These are phyloP conservation scores for Stevia rebaudiana DNA, from an alignment of 140 eudicot species.

Conservation along the genomic window DNA sequence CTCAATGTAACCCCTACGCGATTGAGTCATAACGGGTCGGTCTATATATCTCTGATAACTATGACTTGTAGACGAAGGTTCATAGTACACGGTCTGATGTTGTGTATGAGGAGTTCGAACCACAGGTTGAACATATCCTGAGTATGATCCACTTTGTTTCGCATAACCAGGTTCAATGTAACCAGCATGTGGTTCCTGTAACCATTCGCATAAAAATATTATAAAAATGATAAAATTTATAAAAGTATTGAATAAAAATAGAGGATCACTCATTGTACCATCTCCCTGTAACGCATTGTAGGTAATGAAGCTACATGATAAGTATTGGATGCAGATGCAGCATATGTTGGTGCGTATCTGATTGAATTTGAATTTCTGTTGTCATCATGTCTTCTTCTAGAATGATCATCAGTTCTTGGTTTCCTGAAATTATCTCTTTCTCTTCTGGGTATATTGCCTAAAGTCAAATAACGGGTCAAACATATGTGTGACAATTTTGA, in stretches of 20 bases:
- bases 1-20: conserved; percentile 34
- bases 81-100: conserved; percentile 32
- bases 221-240: background rate
- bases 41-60: conserved; percentile 37
- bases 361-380: conserved; percentile 20
- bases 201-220: background rate
- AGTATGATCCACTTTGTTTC: conserved; percentile 16
- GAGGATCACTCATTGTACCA: conserved; percentile 28
- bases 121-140: conserved; percentile 30
- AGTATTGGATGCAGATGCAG: conserved; percentile 24
- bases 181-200: conserved; percentile 59
- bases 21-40: conserved; percentile 20
- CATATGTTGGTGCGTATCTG: conserved; percentile 28
- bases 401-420: conserved; percentile 9
- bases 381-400: conserved; percentile 23
- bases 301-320: conserved; percentile 18
- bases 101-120: conserved; percentile 20
- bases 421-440: conserved; percentile 27
- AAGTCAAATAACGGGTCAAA: conserved; percentile 14
- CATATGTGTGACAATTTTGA: background rate
- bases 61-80: conserved; percentile 27
- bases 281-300: conserved; percentile 30
- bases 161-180: conserved; percentile 32
- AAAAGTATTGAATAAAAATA: background rate
- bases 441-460: conserved; percentile 33